Evolutionary conservation across 192 early-diverging fungal species (phyloP), one percentile per base, ranked within the genome.

Genomic region (Coemansia sp.): DNA sequence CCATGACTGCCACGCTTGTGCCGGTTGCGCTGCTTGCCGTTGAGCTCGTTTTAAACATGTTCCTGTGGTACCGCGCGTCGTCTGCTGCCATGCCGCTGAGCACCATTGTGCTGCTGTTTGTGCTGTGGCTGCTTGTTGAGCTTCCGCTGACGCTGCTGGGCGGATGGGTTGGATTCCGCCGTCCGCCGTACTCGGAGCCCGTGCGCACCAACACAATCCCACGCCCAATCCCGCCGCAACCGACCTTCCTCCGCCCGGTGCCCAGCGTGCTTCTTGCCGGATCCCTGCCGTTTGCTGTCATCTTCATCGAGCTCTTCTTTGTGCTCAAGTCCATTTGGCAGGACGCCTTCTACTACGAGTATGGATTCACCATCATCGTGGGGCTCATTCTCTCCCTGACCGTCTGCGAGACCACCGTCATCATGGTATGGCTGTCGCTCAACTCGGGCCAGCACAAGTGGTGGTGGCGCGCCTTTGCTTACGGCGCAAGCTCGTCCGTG

Each of bases 381-480:
- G 86, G 86, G 51, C 62, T 85, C n/a, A 81, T 91, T 43, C 69
- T 91, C 64, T 64, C 89, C 14, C 67, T 86, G n/a, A 79, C 85
- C 19, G 78, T 84, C 3, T 84, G 90, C 56, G 87, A 91, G 65
- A 85, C 90, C 32, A 87, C 90, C 4, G 77, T 93, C 11, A 79
- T 91, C 16, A 81, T 91, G 51, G 79, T 87, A 1, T 93, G 91
- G 75, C 87, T 93, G 69, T 83, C 87, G 64, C 79, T 93, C 8
- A 84, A 84, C 67, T 64, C 75, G 14, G 85, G 91, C 62, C 83
- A 94, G 64, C 94, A 93, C 72, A 84, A 85, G 50, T 95, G 95
- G 93, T 96, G 94, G 94, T 98, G 96, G 96, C 77, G 90, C 53
- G 87, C 92, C 6, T 97, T 95, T 81, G 84, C 90, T 14, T 88